These are phyloP conservation scores for Kluyveromyces dobzhanskii DNA, from an alignment of 805 yeast species.

Conservation along the genomic window DNA sequence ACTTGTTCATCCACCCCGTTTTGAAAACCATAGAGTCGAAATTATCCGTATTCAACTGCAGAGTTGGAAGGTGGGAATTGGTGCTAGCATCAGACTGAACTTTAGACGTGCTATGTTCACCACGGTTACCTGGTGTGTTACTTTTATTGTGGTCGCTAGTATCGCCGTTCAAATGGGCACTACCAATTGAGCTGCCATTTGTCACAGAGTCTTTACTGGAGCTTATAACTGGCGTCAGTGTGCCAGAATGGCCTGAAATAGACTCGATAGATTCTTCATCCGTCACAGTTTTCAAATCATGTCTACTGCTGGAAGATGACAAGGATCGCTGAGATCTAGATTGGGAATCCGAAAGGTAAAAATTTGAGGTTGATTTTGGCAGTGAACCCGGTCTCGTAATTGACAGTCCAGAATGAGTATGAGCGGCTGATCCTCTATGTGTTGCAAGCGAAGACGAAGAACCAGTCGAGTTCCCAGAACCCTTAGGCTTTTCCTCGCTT, in stretches of 20 bases:
- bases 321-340: slow-evolving; percentile 2
- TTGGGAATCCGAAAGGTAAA: background rate
- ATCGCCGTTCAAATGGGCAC: background rate
- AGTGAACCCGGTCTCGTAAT: background rate
- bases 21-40: slow-evolving; percentile 37
- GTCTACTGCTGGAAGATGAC: slow-evolving; percentile 3
- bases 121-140: background rate
- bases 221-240: background rate
- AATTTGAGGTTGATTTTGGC: background rate
- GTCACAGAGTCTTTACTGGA: background rate
- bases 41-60: slow-evolving; percentile 17
- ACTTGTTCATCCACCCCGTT: slow-evolving; percentile 54
- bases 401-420: background rate
- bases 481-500: slow-evolving; percentile 2
- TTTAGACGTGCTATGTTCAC: background rate
- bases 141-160: background rate
- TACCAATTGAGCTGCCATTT: background rate
- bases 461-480: background rate
- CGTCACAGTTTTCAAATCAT: slow-evolving; percentile 2
- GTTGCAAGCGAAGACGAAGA: background rate
- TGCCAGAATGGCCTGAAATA: background rate
- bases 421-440: slow-evolving; percentile 1
- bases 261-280: slow-evolving; percentile 1
- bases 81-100: background rate
- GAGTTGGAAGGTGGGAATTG: background rate